Conservation (phyloP, 2,329 filamentous ascomycete genomes). For the Cladophialophora immunda region DNA sequence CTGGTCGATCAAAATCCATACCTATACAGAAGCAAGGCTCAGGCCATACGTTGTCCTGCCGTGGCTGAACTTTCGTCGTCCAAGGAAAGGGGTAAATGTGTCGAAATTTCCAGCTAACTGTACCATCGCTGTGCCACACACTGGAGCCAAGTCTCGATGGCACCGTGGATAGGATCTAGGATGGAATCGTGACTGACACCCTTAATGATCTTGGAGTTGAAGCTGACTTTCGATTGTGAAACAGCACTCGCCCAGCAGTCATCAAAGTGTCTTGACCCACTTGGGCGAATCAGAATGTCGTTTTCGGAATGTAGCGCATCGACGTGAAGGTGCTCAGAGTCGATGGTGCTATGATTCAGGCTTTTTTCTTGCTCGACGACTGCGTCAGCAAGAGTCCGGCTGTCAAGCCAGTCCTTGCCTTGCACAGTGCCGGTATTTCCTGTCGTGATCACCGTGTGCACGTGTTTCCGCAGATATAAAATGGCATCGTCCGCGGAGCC, state of each 20-base stretch:
- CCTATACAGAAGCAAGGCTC: not conserved
- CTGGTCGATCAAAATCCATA: not conserved
- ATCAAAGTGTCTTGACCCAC: slow-evolving; percentile 15
- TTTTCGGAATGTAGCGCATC: slow-evolving; percentile 12
- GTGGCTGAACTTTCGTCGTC: not conserved
- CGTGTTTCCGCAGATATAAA: slow-evolving; percentile 15
- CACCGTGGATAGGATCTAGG: slow-evolving; percentile 13
- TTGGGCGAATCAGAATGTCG: slow-evolving; percentile 12
- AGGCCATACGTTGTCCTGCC: not conserved
- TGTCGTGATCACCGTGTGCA: not conserved
- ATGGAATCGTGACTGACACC: slow-evolving; percentile 19
- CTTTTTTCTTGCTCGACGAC: not conserved
- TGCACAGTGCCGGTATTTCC: not conserved
- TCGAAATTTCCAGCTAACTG: not conserved
- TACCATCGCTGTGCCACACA: slow-evolving; percentile 14
- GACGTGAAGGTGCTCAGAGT: slow-evolving; percentile 1
- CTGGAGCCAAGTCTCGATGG: slow-evolving; percentile 6
- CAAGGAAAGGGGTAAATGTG: not conserved
- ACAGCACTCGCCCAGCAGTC: slow-evolving; percentile 6
- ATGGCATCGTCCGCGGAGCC: slow-evolving; percentile 18
- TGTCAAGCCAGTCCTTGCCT: slow-evolving; percentile 14
- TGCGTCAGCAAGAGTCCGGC: not conserved
- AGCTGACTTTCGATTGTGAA: not conserved
- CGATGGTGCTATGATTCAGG: not conserved
- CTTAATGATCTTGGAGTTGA: slow-evolving; percentile 2